phyloP scores from a whole-genome alignment of 805 yeast genomes.

The Cyberlindnera petersonii region DNA sequence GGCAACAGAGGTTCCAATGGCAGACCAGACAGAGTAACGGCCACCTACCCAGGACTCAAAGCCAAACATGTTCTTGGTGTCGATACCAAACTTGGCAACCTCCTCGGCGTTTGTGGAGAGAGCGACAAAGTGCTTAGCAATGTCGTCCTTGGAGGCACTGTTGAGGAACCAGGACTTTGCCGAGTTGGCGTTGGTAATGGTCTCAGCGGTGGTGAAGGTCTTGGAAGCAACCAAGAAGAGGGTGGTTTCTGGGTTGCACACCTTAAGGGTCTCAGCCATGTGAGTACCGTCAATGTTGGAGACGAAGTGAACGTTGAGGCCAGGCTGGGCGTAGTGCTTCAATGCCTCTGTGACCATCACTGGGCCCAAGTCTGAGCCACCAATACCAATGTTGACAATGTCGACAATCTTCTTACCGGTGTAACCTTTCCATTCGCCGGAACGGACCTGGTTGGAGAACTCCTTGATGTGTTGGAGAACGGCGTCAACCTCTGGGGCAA shows the following conservation, averaged over 20 bases:
- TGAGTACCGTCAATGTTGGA: conserved; percentile 99
- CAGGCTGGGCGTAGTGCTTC: conserved; percentile 77
- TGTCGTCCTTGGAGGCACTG: conserved; percentile 62
- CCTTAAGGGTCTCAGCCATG: conserved; percentile 82
- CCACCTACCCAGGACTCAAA: conserved; percentile 99
- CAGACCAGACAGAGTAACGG: conserved; percentile 99
- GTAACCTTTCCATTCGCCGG: conserved; percentile 96
- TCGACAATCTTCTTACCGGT: conserved; percentile 92
- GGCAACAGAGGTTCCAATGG: conserved; percentile 95
- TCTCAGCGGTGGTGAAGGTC: conserved; percentile 99
- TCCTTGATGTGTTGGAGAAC: conserved; percentile 96
- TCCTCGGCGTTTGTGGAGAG: conserved; percentile 88
- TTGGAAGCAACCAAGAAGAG: conserved; percentile 90
- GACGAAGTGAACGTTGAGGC: conserved; percentile 83
- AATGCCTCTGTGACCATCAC: conserved; percentile 99
- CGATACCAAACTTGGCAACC: conserved; percentile 94
- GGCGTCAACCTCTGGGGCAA: conserved; percentile 84
- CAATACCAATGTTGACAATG: conserved; percentile 96
- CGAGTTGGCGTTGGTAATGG: conserved; percentile 90
- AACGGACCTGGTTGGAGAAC: conserved; percentile 83
- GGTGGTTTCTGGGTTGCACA: conserved; percentile 83
- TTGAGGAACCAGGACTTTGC: conserved; percentile 93
- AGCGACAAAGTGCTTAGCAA: conserved; percentile 97
- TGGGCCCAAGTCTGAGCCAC: conserved; percentile 98
- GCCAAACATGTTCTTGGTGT: conserved; percentile 97